These are phyloP conservation scores for Chaetomium fimeti DNA, from an alignment of 495 filamentous ascomycete species.

Conservation along the genomic window DNA sequence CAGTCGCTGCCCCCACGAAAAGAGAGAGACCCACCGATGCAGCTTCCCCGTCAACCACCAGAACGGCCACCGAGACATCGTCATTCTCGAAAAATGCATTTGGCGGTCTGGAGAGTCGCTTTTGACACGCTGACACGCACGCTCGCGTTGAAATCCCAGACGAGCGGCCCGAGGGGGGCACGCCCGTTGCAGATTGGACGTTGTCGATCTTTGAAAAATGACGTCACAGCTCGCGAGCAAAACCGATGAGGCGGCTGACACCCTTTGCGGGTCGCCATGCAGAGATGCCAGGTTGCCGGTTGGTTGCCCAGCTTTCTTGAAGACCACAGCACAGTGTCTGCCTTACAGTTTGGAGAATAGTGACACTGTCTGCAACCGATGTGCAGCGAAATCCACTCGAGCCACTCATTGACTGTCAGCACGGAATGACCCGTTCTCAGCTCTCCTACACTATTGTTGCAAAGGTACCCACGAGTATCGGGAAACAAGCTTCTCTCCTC, in stretches of 20 bases:
- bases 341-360: too few relatives aligned
- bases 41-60: neutral
- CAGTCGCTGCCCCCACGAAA: neutral
- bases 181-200: constrained; percentile 8
- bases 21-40: neutral
- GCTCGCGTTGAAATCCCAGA: neutral
- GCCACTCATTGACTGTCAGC: too few relatives aligned
- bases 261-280: constrained; percentile 7
- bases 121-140: neutral
- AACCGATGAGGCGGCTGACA: constrained; percentile 17
- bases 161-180: neutral
- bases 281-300: neutral
- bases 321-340: neutral
- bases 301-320: constrained; percentile 1
- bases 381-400: too few relatives aligned
- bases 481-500: too few relatives aligned
- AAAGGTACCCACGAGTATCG: too few relatives aligned
- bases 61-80: neutral
- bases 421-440: too few relatives aligned
- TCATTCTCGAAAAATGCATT: constrained; percentile 1
- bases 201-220: constrained; percentile 19
- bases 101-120: neutral
- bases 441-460: too few relatives aligned
- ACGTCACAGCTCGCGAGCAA: constrained; percentile 25
- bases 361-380: too few relatives aligned